Evolutionary conservation across 2,329 filamentous ascomycete genomes (phyloP), one percentile per base, ranked within the genome.

Genomic region (Fusarium fracticaudum): DNA sequence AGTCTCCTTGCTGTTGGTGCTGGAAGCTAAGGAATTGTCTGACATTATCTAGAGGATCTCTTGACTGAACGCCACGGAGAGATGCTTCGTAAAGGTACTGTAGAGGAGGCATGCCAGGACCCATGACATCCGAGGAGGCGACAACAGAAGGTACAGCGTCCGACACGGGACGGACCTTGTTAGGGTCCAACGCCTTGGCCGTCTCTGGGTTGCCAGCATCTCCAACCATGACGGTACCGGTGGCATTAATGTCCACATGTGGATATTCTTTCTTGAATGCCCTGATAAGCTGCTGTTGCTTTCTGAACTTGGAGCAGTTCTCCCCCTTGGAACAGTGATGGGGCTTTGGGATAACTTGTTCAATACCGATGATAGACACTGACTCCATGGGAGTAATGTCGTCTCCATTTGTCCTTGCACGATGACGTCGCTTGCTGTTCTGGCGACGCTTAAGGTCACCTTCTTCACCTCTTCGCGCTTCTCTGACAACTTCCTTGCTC

Each of bases 1-100:
- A 76, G 12, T 69, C 72, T 63, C 89, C 87, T 80, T 81, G 73
- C 43, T 93, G 92, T 81, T 76, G 74, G 55, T 77, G 70, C 59
- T 98, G 96, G 81, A 98, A 95, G 79, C 90, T 90, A 60, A 98
- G 88, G 83, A 98, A 98, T 75, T 97, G 94, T 79, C 94, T 92
- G 41, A 98, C 94, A 77, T 96, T 97, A 83, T 98, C 95, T 81
- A 97, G 95, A 11, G 95, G 93, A 79, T 98, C 95, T 60, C 93
- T 89, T 24, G 87, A 86, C 79, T 93, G 88, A 38, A 98, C 81
- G 71, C 87, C 90, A 66, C 91, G 90, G 22, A 98, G 90, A 47
- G 87, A 88, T 55, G 92, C 90, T 81, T 95, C 92, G 77, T 95
- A 92, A 43, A 98, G 88, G 72, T 91, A 90, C 67, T 89, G 88